Base-by-base conservation (phyloP, 129 eudicot genomes). In the Pittosporum tobira region DNA sequence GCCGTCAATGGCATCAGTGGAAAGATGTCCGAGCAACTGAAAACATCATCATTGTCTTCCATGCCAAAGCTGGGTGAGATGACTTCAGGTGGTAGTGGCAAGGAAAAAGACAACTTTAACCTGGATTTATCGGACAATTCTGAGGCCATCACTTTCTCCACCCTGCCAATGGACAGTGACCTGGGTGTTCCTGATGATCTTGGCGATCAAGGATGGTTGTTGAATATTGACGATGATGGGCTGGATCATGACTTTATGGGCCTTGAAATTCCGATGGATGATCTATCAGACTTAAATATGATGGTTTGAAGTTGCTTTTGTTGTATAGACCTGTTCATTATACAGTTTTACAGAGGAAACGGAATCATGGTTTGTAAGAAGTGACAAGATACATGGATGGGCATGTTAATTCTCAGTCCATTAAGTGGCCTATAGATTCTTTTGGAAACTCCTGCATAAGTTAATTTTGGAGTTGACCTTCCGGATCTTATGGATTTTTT, bases 191-290 rank as follows among this genome's bases (percentile, higher is more conserved):
- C 77, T 62, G 82, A 62, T 75, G 87, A 80, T 65, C 78, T 83
- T 50, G 85, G 84, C 48, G 89, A 75, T 63, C 87, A 88, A 66
- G 94, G 87, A 58, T 46, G 94, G 84, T 28, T 84, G 96, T 78
- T 88, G 71, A 81, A 81, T 70, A 78, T 88, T 16, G 96, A 88
- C 48, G 96, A 88, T 53, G 94, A 80, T 11, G 77, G 77, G 37
- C 66, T 84, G 21, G 96, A 83, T 67, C 63, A 77, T 23, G 94
- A 78, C 48, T 84, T 63, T 65, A 71, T 80, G 84, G 94, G 94
- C 37, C 96, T 88, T 61, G 96, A 79, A 71, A 88, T 88, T 65
- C 96, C 96, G 51, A 88, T 84, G 96, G 96, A 88, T 74, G 96
- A 88, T 71, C 70, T 88, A 50, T 42, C 89, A 11, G 94, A 81